Evolutionary conservation across 2,329 filamentous ascomycete genomes (phyloP).

Genomic region (Eutypa lata): DNA sequence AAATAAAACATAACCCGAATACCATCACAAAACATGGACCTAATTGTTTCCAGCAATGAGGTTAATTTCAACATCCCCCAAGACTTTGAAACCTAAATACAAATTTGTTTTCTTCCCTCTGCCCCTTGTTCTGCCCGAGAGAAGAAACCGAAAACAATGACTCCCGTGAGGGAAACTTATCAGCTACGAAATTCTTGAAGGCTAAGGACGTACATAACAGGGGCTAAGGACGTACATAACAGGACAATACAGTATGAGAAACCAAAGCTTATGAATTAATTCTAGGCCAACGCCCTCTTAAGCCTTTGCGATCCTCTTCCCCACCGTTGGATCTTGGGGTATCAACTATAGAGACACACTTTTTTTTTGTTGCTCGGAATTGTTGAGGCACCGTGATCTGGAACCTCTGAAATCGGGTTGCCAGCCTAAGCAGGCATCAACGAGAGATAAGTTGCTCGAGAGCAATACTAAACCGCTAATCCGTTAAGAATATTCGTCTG

Average conservation of each 20-base stretch:
- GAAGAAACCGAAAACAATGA: neutral
- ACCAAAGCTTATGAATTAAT: neutral
- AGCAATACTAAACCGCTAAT: neutral
- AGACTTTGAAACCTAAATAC: neutral
- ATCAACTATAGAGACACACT: neutral
- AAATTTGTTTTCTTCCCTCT: neutral
- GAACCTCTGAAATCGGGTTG: no score
- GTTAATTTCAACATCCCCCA: neutral
- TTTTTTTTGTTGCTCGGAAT: neutral
- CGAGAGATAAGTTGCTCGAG: neutral
- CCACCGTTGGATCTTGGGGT: neutral
- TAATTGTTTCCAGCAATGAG: neutral
- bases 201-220: neutral
- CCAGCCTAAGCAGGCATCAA: neutral
- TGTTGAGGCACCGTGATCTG: neutral
- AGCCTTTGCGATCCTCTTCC: neutral
- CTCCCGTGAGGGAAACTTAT: neutral
- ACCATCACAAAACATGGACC: no score
- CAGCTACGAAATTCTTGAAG: neutral
- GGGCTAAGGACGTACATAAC: no score
- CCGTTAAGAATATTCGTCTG: no score
- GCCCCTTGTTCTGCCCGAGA: neutral
- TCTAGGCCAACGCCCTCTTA: neutral
- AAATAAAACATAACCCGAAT: no score
- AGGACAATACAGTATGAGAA: neutral